phyloP scores from a whole-genome alignment of 805 yeast species.

The Candida bentonensis region DNA sequence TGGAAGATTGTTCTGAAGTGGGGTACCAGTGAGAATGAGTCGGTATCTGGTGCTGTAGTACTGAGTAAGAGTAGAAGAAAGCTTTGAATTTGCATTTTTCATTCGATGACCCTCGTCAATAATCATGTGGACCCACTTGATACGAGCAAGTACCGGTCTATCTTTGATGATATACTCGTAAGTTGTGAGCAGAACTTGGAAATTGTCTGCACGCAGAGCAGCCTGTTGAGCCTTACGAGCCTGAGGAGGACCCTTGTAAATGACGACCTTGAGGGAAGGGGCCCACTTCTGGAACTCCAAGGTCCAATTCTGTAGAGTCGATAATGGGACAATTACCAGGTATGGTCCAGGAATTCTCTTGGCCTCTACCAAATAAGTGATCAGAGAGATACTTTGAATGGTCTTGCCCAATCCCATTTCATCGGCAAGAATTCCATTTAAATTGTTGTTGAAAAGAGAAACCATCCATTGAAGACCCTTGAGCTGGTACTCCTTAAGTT shows the following conservation, averaged over 20 bases:
- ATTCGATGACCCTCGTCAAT: conserved; percentile 98
- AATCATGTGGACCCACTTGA: conserved; percentile 93
- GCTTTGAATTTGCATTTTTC: conserved; percentile 84
- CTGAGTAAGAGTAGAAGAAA: conserved; percentile 70
- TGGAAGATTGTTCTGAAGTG: conserved; percentile 86
- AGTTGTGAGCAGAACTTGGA: conserved; percentile 83
- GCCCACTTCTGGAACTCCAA: conserved; percentile 97
- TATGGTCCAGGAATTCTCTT: conserved; percentile 75
- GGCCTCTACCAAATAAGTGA: conserved; percentile 66
- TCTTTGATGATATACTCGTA: conserved; percentile 92
- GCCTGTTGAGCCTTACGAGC: conserved; percentile 68
- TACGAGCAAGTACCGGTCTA: conserved; percentile 59
- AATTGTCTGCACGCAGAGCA: conserved; percentile 61
- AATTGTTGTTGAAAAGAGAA: conserved; percentile 78
- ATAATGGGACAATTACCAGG: conserved; percentile 85
- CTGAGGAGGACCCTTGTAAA: conserved; percentile 85
- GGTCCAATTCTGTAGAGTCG: conserved; percentile 92
- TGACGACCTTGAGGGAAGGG: conserved; percentile 64
- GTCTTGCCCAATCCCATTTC: conserved; percentile 99
- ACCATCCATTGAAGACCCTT: conserved; percentile 99
- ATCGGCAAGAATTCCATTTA: conserved; percentile 93
- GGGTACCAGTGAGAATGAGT: conserved; percentile 91
- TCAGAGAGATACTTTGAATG: conserved; percentile 79
- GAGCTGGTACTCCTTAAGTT: conserved; percentile 81
- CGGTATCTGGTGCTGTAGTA: conserved; percentile 77